Evolutionary conservation across 2,329 filamentous ascomycete genomes (phyloP).

Genomic region (Colletotrichum lentis): DNA sequence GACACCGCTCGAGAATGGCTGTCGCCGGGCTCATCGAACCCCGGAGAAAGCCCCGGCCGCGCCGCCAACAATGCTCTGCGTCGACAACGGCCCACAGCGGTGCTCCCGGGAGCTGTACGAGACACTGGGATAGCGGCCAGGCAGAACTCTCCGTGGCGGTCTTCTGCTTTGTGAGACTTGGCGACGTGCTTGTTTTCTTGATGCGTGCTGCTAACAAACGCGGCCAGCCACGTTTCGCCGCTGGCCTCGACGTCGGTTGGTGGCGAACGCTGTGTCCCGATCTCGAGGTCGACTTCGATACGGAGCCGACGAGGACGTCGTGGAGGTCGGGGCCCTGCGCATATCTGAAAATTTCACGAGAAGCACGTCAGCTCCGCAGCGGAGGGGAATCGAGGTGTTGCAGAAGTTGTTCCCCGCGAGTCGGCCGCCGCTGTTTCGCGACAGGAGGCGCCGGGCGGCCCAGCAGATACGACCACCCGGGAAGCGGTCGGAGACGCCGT

Average conservation of each 20-base stretch:
- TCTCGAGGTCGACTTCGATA: not conserved
- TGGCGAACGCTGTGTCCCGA: not conserved
- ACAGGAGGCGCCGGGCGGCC: not conserved
- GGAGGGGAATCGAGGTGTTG: constrained; percentile 19
- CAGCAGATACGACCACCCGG: constrained; percentile 46
- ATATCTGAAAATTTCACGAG: constrained; percentile 30
- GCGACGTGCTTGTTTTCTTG: fast-evolving
- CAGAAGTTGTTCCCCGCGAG: constrained; percentile 9
- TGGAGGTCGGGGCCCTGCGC: constrained; percentile 4
- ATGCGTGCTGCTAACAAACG: too few relatives aligned
- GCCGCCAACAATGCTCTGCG: constrained; percentile 11
- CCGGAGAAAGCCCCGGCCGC: constrained; percentile 6
- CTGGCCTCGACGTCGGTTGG: constrained; percentile 7
- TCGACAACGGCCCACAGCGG: constrained; percentile 14
- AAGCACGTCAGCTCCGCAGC: not conserved
- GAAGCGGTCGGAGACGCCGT: constrained; percentile 60
- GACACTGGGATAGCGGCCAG: constrained; percentile 9
- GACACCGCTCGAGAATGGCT: not conserved
- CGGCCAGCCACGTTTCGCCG: constrained; percentile 12
- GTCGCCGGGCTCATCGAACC: not conserved
- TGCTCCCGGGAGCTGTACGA: constrained; percentile 19
- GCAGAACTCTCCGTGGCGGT: constrained; percentile 23
- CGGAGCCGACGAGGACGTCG: not conserved
- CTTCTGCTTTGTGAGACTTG: constrained; percentile 15
- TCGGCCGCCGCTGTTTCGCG: not conserved